These are phyloP conservation scores for Barbarea vulgaris DNA, from an alignment of 345 rosid species.

Conservation along the genomic window DNA sequence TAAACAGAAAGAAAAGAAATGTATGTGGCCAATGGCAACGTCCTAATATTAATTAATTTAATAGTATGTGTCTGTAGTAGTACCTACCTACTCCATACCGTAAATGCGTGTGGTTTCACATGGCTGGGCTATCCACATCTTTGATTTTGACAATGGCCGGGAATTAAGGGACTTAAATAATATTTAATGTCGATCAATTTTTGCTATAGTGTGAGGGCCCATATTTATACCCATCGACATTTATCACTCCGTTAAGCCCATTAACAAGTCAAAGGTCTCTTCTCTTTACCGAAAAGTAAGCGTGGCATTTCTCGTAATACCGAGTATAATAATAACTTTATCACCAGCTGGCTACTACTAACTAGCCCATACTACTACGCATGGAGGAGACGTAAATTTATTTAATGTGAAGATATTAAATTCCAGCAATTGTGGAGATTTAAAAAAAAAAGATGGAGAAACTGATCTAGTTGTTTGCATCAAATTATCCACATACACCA, in stretches of 20 bases:
- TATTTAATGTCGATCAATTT: neutral
- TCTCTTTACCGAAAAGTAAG: neutral
- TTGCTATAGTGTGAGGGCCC: neutral
- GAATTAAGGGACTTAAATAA: neutral
- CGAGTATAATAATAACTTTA: too few relatives aligned
- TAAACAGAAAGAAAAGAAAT: neutral
- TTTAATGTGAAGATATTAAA: neutral
- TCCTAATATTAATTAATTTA: neutral
- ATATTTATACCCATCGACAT: neutral
- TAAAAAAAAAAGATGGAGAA: neutral
- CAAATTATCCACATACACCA: neutral
- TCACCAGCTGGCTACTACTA: neutral
- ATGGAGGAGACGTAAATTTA: neutral
- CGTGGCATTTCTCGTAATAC: neutral
- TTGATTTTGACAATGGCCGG: neutral
- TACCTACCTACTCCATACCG: slow-evolving; percentile 13
- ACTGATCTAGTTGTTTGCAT: neutral
- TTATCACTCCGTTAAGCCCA: slow-evolving; percentile 2
- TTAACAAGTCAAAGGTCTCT: neutral
- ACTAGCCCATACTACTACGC: neutral
- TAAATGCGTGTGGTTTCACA: slow-evolving; percentile 4
- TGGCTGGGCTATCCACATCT: slow-evolving; percentile 1
- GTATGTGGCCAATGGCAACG: neutral
- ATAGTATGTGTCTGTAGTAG: neutral
- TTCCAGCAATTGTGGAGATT: neutral